Evolutionary conservation across 2,329 filamentous ascomycete species (phyloP).

Genomic region (Talaromyces marneffei): DNA sequence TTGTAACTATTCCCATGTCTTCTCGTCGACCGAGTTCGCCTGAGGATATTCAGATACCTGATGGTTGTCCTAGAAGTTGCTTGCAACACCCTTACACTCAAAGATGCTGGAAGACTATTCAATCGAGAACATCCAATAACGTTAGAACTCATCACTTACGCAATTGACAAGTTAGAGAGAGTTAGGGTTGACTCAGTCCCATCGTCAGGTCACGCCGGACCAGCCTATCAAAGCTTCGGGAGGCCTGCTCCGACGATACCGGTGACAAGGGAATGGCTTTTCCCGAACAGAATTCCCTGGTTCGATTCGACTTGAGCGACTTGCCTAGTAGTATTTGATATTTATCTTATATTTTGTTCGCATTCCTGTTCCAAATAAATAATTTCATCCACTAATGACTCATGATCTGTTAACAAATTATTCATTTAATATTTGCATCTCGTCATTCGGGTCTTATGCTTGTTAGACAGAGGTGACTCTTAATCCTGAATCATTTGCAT

Average conservation of each 20-base stretch:
- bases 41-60: background rate
- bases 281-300: background rate
- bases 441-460: background rate
- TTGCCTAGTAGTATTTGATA: background rate
- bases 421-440: background rate
- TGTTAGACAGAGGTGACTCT: background rate
- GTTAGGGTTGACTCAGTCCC: too few species aligned
- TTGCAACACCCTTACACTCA: too few species aligned
- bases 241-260: background rate
- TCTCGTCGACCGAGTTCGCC: background rate
- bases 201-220: background rate
- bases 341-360: too few species aligned
- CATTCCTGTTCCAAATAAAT: background rate
- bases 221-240: background rate
- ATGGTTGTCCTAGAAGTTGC: background rate
- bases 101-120: too few species aligned
- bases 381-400: background rate
- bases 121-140: too few species aligned
- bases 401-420: background rate
- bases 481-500: background rate
- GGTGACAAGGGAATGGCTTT: background rate
- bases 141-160: too few species aligned
- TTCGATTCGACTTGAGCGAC: background rate
- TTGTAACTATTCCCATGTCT: too few species aligned
- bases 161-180: too few species aligned